Conservation (phyloP, 495 filamentous ascomycete species). For the Penicillium lagena region DNA sequence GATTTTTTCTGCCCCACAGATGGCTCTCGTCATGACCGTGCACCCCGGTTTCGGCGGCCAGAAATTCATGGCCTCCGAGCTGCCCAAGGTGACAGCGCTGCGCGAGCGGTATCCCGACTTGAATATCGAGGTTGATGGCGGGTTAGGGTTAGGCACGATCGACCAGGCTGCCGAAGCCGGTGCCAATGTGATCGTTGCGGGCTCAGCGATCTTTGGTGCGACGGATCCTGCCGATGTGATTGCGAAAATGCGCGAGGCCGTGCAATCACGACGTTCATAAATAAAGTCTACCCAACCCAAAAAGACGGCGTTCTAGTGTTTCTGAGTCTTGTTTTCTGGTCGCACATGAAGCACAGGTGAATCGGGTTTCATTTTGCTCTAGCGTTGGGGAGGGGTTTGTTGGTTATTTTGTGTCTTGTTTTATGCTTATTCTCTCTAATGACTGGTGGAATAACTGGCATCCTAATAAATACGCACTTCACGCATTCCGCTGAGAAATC, state of each 20-base stretch:
- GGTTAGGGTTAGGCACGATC: constrained; percentile 79
- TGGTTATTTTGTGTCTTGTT: background rate
- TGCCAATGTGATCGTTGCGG: constrained; percentile 96
- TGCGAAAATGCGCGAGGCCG: constrained; percentile 65
- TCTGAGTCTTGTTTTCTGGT: constrained; percentile 4
- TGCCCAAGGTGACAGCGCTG: constrained; percentile 86
- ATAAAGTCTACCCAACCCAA: background rate
- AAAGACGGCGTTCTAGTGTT: constrained; percentile 18
- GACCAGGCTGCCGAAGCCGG: constrained; percentile 93
- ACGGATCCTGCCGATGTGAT: constrained; percentile 83
- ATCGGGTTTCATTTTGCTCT: background rate
- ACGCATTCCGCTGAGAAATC: too few relatives aligned
- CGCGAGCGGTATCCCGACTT: constrained; percentile 79
- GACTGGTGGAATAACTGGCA: too few relatives aligned
- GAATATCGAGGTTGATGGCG: constrained; percentile 97
- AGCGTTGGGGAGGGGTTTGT: background rate
- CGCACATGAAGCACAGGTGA: background rate
- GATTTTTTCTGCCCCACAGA: constrained; percentile 45
- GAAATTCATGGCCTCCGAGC: constrained; percentile 92
- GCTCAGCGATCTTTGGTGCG: constrained; percentile 94
- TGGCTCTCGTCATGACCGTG: constrained; percentile 98
- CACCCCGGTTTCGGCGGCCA: constrained; percentile 97
- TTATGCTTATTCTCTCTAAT: too few relatives aligned
- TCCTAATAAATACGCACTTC: too few relatives aligned
- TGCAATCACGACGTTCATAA: constrained; percentile 51